Evolutionary conservation across 1,284 basidiomycete genomes (phyloP), one percentile per base, ranked within the genome.

Genomic region (Stygiomarasmius scandens): DNA sequence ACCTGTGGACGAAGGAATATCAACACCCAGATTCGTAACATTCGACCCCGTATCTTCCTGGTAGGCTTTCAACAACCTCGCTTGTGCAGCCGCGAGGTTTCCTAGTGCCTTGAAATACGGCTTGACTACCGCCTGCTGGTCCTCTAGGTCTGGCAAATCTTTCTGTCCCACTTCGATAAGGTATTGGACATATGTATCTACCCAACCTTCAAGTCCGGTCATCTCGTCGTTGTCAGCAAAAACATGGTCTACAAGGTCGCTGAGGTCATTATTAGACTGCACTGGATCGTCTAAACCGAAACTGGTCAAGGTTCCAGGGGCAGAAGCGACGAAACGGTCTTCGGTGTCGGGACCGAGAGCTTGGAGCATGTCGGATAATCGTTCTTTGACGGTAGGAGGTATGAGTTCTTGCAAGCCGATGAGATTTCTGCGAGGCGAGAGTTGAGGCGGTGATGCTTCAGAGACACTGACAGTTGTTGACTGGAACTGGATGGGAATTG

Each of bases 281-380:
- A 55, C 54, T 6, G 36, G 36, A 29, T 56, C 48, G 12, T 49
- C 38, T 12, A 48, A 43, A 24, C 54, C 54, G 32, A 56, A 49
- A 49, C 36, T 32, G n/a, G 54, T 45, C 14, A 38, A 20, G 19
- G 11, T 22, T 19, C 29, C 49, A 4, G 43, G 29, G 6, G 38
- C 8, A 20, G 23, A 48, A n/a, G 16, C 22, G n/a, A 56, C 48
- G 38, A 56, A 56, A 29, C 54, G 54, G 22, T 48, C 38, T 10
- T 24, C n/a, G 19, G 48, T 46, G 19, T 49, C 54, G 14, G 36
- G 19, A 14, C 20, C 54, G 22, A 56, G 43, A 9, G 29, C 34
- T 9, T 8, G 20, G 34, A 52, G 50, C 50, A 52, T 41, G 38
- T 12, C 14, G 16, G 38, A 41, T 41, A 41, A 19, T 16, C 38